Conservation (phyloP, 495 filamentous ascomycete species). For the Jackrogersella multiformis region DNA sequence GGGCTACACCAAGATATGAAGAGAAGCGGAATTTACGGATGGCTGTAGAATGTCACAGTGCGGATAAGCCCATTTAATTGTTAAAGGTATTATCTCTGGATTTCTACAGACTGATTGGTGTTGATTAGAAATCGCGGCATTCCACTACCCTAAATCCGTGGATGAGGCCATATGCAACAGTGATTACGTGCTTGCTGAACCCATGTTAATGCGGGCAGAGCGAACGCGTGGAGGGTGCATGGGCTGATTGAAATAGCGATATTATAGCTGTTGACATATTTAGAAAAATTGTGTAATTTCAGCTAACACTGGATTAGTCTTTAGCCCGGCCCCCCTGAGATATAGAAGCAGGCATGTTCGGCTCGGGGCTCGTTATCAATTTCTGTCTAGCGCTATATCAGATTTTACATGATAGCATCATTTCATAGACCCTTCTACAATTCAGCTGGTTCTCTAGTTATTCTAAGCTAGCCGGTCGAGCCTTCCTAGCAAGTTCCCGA, state of each 20-base stretch:
- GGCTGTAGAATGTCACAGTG: neutral
- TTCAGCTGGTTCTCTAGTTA: constrained; percentile 3
- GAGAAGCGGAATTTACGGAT: constrained; percentile 3
- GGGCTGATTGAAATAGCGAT: neutral
- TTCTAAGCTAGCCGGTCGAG: constrained; percentile 2
- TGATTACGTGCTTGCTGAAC: constrained; percentile 32
- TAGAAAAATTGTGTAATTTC: neutral
- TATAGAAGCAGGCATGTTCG: neutral
- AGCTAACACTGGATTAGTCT: neutral
- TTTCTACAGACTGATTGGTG: constrained; percentile 14
- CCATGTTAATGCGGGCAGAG: neutral
- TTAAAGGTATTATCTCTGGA: neutral
- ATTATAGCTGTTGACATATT: neutral
- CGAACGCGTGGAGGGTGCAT: constrained; percentile 4
- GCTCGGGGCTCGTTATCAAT: neutral
- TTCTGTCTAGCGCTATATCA: neutral
- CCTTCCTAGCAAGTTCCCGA: constrained; percentile 48
- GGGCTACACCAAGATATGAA: constrained; percentile 23
- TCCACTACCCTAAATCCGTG: neutral
- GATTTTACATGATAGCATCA: neutral
- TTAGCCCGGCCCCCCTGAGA: neutral
- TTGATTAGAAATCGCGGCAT: constrained; percentile 33
- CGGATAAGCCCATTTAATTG: neutral
- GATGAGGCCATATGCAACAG: constrained; percentile 25
- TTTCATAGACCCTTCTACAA: neutral